Base-by-base conservation (phyloP, 306 rosid species). In the Astragalus membranaceus region DNA sequence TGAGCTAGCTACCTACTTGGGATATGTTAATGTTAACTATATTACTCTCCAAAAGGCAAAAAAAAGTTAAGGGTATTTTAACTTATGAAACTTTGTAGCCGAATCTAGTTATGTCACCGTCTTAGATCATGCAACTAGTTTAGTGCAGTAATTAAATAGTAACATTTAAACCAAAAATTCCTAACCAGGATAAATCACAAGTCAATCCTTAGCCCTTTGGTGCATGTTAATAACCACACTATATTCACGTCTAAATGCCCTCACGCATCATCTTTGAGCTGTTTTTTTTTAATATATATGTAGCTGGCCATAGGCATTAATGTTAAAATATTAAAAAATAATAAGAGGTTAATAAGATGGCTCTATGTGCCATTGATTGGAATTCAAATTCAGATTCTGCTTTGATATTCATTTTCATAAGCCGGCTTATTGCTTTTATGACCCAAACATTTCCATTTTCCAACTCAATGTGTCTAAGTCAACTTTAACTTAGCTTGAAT, bases 181-280 rank as follows among this genome's bases (percentile, higher is more conserved):
- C 0, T 8, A 57, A 2, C 16, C 1, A 69, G 32, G 37, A 63
- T 43, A 37, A 16, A 42, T 78, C 50, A 78, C 70, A 79, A 67
- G 42, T 79, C 72, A 73, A 73, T 42, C 36, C 49, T 78, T 43
- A 72, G 75, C 75, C 69, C 78, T 65, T 78, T 64, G 64, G 4
- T 12, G 15, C 42, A 56, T 43, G 6, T 36, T 62, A 54, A 65
- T 64, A 71, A 65, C 63, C 37, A 64, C 73, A 77, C 76, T 78
- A 46, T 70, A 55, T 49, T 30, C 32, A 75, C 39, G 39, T 64
- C 77, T 58, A 56, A 59, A 35, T 76, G 78, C 44, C 85, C 59
- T 59, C 68, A 67, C 57, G 78, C 61, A 66, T 75, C 51, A 13
- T 58, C 64, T 50, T 77, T 29, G 85, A 42, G 85, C 36, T 77